Base-by-base conservation (phyloP, 306 rosid species). In the Cicer judaicum region DNA sequence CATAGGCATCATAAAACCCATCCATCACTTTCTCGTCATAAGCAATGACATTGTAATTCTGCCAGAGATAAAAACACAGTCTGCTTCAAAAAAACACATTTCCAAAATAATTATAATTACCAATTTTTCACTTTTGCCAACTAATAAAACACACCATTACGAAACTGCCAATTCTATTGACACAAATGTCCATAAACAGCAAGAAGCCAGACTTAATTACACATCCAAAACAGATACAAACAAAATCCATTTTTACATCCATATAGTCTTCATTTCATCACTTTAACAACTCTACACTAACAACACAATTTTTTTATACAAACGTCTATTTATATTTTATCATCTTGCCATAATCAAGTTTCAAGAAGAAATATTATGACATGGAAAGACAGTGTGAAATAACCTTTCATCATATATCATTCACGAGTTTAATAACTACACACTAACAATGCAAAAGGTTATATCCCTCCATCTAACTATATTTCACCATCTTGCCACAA, bases 1-100 rank as follows among this genome's bases (percentile, higher is more conserved):
- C 90, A 78, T 87, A 90, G 59, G 85, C 91, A 71, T 92, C 99
- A 78, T 95, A 95, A 88, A 95, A 95, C 68, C 98, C 99, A 79
- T 95, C 98, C 88, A 88, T 81, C 87, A 95, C 90, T 75, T 89
- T 90, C 79, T 95, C 99, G 39, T 88, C 86, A 80, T 92, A 92
- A 79, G 85, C 85, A 78, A 95, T 88, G 67, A 89, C 87, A 84
- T 89, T 95, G 78, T 95, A 91, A 84, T 87, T 92, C 99, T 95
- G 97, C 86, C 78, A 49, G 73, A 49, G 62, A 82, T 69, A 57
- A 64, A 48, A 75, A 36, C 52, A 48, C 40, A 84, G 75, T 79
- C 64, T 57, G 21, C 64, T 77, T 56, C 88, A 57, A 50, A 64
- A 77, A 74, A 63, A 46, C 44, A 46, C 50, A 62, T 66, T 49